These are phyloP conservation scores for Salix arbutifolia DNA, from an alignment of 345 rosid species.

Conservation along the genomic window DNA sequence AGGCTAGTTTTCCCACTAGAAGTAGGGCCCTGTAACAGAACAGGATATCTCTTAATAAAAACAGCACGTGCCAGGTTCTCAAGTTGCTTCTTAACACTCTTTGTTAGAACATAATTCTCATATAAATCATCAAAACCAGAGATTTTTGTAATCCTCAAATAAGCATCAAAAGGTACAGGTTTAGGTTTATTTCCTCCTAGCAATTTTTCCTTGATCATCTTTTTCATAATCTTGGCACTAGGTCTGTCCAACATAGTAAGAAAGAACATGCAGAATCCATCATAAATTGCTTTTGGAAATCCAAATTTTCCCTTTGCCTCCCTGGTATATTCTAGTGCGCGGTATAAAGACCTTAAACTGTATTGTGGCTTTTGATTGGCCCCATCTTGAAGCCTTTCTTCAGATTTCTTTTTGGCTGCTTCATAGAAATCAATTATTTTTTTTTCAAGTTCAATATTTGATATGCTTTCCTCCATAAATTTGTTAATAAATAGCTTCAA, in stretches of 20 bases:
- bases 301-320: conserved; percentile 56
- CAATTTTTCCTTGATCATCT: conserved; percentile 43
- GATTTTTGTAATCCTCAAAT: conserved; percentile 36
- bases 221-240: conserved; percentile 71
- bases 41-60: conserved; percentile 75
- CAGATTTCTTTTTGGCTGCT: conserved; percentile 68
- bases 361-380: conserved; percentile 97
- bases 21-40: conserved; percentile 93
- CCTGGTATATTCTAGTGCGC: conserved; percentile 76
- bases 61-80: conserved; percentile 77
- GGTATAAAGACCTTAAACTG: conserved; percentile 90
- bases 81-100: conserved; percentile 70
- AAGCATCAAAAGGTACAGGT: conserved; percentile 36
- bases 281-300: conserved; percentile 65
- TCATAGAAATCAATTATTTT: conserved; percentile 66
- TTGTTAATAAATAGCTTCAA: conserved; percentile 62
- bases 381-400: conserved; percentile 93
- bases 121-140: conserved; percentile 38
- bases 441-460: conserved; percentile 46
- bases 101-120: conserved; percentile 62
- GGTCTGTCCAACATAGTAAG: conserved; percentile 75
- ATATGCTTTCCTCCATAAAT: conserved; percentile 55
- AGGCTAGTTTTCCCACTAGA: conserved; percentile 99
- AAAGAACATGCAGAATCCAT: conserved; percentile 90
- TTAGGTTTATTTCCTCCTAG: conserved; percentile 47